Base-by-base conservation (phyloP, 331 rosid species). In the Acacia concinna region DNA sequence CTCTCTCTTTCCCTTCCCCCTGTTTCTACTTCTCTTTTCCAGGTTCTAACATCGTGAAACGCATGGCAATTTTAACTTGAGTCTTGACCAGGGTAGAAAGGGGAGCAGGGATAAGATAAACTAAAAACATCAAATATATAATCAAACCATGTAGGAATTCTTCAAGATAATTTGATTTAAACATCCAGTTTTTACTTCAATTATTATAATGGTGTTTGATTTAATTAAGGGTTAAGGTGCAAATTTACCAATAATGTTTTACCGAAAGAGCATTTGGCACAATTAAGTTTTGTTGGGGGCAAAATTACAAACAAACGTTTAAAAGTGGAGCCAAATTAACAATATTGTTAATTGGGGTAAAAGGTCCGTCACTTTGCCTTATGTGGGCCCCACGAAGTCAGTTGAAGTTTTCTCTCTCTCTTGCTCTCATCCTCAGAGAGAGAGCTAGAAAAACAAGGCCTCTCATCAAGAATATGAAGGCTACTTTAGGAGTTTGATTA, bases 381-480 rank as follows among this genome's bases (percentile, higher is more conserved):
- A n/a, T n/a, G n/a, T n/a, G n/a, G n/a, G n/a, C n/a, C n/a, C n/a
- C n/a, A n/a, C n/a, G n/a, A n/a, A n/a, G n/a, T n/a, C n/a, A n/a
- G n/a, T n/a, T n/a, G n/a, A n/a, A n/a, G n/a, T n/a, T n/a, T n/a
- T n/a, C n/a, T n/a, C n/a, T n/a, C n/a, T n/a, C n/a, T n/a, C n/a
- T n/a, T n/a, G n/a, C n/a, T n/a, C n/a, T n/a, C n/a, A n/a, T n/a
- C n/a, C n/a, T n/a, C n/a, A n/a, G n/a, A n/a, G n/a, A 77, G 9
- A 94, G 95, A 47, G 92, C 95, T 63, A 94, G 52, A 54, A 57
- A 59, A 72, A 94, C 87, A 60, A 89, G 91, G 23, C 98, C 98
- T 77, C 78, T 87, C 37, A 88, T 85, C 89, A 94, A 81, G 79
- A 91, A 94, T 97, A 94, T 74, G 85, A 94, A 94, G 8, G 98